Evolutionary conservation across 2,329 filamentous ascomycete species (phyloP).

Genomic region (Epicoccum sorghinum): DNA sequence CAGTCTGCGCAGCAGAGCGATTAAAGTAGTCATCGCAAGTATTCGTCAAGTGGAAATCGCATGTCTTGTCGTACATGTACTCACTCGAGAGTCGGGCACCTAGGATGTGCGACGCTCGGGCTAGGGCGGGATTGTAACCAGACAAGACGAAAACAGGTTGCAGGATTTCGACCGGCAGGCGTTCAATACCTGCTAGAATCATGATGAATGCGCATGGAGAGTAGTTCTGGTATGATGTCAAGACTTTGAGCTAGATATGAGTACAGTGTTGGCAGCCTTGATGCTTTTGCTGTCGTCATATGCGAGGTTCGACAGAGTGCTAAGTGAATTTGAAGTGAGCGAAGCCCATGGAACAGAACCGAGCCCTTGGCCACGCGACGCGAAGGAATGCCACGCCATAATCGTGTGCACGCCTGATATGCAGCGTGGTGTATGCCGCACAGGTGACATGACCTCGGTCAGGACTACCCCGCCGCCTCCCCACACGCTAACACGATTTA

Average conservation of each 20-base stretch:
- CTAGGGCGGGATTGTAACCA: conserved; percentile 51
- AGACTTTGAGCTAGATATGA: neutral
- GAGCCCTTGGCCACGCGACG: neutral
- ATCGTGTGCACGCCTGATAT: conserved; percentile 4
- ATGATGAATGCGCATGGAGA: conserved; percentile 5
- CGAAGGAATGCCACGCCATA: conserved; percentile 14
- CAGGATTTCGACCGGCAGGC: conserved; percentile 58
- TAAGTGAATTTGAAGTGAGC: no score
- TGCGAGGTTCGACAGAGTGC: no score
- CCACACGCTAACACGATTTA: conserved; percentile 5
- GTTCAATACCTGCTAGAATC: conserved; percentile 47
- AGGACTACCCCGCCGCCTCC: conserved; percentile 5
- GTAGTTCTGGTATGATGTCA: conserved; percentile 1
- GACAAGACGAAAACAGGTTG: conserved; percentile 59
- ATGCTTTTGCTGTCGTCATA: neutral
- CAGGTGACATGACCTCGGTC: conserved; percentile 15
- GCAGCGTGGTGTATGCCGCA: conserved; percentile 5
- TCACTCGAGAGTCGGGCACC: conserved; percentile 38
- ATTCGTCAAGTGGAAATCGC: conserved; percentile 31
- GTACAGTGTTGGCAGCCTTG: conserved; percentile 6
- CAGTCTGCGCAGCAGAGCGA: conserved; percentile 29
- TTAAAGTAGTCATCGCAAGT: conserved; percentile 13
- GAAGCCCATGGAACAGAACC: neutral
- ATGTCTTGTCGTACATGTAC: conserved; percentile 32
- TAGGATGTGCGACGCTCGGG: conserved; percentile 48